Percentiles rank a stretch among this genome's conserved stretches.
Evolutionary conservation across 164 flowering plant genomes (phyloP).

Genomic region (Echeveria elegans): DNA sequence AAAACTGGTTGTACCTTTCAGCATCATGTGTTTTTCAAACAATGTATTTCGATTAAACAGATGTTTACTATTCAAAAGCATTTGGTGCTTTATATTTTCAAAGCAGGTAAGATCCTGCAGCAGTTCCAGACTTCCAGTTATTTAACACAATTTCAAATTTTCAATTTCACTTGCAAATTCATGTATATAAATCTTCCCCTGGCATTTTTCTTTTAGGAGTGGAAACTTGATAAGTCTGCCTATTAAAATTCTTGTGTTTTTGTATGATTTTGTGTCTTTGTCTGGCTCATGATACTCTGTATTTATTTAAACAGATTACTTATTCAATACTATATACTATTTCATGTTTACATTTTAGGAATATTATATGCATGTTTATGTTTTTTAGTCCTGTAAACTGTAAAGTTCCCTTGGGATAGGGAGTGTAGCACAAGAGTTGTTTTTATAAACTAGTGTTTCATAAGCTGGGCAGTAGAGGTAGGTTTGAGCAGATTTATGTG

Average conservation of each 20-base stretch:
- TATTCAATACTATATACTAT: no score
- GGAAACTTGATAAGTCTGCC: neutral
- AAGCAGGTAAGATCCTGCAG: neutral
- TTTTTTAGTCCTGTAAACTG: neutral
- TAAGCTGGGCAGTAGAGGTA: neutral
- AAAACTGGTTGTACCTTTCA: neutral
- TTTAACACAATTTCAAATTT: neutral
- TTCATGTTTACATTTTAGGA: no score
- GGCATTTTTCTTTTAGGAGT: no score
- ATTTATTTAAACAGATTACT: neutral
- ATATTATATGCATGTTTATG: no score
- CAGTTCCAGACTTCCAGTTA: neutral
- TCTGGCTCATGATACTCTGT: neutral
- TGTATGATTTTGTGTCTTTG: neutral
- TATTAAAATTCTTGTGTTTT: neutral
- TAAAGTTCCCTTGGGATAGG: neutral
- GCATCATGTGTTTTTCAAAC: slow-evolving; percentile 4
- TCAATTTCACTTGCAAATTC: neutral
- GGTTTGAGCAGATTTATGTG: neutral
- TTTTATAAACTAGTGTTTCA: neutral
- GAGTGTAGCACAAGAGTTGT: neutral
- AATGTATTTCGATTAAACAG: neutral
- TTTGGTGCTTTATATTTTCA: neutral
- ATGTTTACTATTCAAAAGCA: neutral
- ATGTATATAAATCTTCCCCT: neutral